Conservation (phyloP, 495 filamentous ascomycete species). For the Parmelia sp. region DNA sequence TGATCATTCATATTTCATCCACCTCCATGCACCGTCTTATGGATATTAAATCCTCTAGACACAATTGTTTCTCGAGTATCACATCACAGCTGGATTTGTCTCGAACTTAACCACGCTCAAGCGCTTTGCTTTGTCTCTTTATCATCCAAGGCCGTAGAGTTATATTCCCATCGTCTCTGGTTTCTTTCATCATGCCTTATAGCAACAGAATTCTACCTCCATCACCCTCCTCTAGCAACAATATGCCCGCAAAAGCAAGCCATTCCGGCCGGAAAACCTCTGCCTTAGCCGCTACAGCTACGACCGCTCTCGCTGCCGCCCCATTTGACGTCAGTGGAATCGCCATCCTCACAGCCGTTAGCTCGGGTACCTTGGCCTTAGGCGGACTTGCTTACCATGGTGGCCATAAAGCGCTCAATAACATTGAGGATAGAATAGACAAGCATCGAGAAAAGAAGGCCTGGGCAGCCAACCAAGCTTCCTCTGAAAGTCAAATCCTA, state of each 20-base stretch:
- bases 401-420: background rate
- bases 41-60: background rate
- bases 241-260: background rate
- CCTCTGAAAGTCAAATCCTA: constrained; percentile 2
- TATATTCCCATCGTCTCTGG: background rate
- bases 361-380: background rate
- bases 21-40: background rate
- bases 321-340: background rate
- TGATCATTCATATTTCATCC: background rate
- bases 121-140: background rate
- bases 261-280: background rate
- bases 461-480: background rate
- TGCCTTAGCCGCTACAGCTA: constrained; percentile 2
- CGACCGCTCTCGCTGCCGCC: background rate
- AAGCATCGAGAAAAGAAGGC: background rate
- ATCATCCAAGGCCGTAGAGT: background rate
- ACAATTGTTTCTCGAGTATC: background rate
- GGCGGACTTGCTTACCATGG: constrained; percentile 2
- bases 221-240: background rate
- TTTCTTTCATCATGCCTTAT: background rate
- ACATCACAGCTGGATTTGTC: background rate
- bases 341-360: background rate
- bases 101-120: background rate
- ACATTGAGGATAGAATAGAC: background rate
- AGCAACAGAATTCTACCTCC: background rate